Conservation (phyloP, 2,329 filamentous ascomycete genomes). For the Allantophomopsis lycopodina region DNA sequence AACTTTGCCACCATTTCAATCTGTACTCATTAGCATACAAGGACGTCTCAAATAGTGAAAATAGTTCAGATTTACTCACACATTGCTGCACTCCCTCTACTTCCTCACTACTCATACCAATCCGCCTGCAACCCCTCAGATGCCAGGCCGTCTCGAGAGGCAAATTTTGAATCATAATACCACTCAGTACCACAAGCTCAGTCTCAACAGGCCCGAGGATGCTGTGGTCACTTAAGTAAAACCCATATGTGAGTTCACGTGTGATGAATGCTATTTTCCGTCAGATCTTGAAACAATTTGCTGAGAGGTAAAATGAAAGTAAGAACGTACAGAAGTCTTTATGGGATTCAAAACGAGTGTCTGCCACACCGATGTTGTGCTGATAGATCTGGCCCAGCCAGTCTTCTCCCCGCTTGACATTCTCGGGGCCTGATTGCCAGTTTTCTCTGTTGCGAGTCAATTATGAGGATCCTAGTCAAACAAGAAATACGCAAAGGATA, state of each 20-base stretch:
- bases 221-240: constrained; percentile 40
- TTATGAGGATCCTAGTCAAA: constrained; percentile 1
- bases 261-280: constrained; percentile 32
- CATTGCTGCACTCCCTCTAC: constrained; percentile 22
- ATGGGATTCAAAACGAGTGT: constrained; percentile 25
- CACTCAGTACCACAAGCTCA: constrained; percentile 35
- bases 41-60: constrained; percentile 1
- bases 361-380: constrained; percentile 16
- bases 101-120: constrained; percentile 28
- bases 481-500: not conserved
- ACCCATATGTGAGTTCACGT: constrained; percentile 40
- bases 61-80: constrained; percentile 5
- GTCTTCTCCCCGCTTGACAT: constrained; percentile 32
- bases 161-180: constrained; percentile 45
- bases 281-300: constrained; percentile 15
- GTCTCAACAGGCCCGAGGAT: constrained; percentile 39
- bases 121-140: constrained; percentile 30
- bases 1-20: constrained; percentile 23
- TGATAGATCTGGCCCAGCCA: constrained; percentile 38
- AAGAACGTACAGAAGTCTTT: constrained; percentile 24
- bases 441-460: constrained; percentile 30
- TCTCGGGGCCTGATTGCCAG: constrained; percentile 44
- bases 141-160: constrained; percentile 39
- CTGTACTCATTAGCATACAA: constrained; percentile 8
- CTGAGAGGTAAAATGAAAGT: not conserved